Base-by-base conservation (phyloP, 2,329 filamentous ascomycete species). In the Fusarium paranaense region DNA sequence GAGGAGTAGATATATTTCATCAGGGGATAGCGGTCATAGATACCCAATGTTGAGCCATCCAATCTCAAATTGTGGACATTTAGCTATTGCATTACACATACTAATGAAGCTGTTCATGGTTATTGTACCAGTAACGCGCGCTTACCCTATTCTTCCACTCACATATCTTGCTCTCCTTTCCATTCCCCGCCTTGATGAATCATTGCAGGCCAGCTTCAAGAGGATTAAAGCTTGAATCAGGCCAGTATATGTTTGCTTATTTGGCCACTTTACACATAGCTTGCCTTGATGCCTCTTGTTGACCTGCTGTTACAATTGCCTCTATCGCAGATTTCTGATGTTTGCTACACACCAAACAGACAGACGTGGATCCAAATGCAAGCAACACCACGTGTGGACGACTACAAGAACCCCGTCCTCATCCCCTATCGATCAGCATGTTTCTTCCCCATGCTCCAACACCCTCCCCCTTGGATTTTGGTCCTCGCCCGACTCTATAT, bases 11-110 rank as follows among this genome's bases (percentile, higher is more conserved):
- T 61, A 47, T 40, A 64, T n/a, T 37, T 68, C 66, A 20, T 14
- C 50, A 38, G 40, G 40, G 56, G 59, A 66, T 56, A 63, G 59
- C 60, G 73, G 73, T 63, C 38, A 65, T 57, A 68, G 50, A 76
- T 77, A 75, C 72, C 72, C 72, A 74, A 75, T 22, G 11, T 62
- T 54, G 50, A 70, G 59, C 47, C 52, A 56, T 37, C 42, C 32
- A 38, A 35, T 40, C 37, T 40, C 35, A 42, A 35, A 16, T n/a
- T 40, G 25, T 33, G 56, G 16, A 47, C 35, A 56, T 6, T 22
- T 22, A n/a, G 58, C 22, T 30, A 25, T 38, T 59, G 56, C 6
- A 32, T n/a, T 54, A 9, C 47, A 32, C 30, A n/a, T 52, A 20
- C 11, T 20, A 54, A 54, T 54, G 47, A 54, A 54, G 27, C 27